Base-by-base conservation (phyloP, 2,329 filamentous ascomycete genomes). In the Nothophoma quercina region DNA sequence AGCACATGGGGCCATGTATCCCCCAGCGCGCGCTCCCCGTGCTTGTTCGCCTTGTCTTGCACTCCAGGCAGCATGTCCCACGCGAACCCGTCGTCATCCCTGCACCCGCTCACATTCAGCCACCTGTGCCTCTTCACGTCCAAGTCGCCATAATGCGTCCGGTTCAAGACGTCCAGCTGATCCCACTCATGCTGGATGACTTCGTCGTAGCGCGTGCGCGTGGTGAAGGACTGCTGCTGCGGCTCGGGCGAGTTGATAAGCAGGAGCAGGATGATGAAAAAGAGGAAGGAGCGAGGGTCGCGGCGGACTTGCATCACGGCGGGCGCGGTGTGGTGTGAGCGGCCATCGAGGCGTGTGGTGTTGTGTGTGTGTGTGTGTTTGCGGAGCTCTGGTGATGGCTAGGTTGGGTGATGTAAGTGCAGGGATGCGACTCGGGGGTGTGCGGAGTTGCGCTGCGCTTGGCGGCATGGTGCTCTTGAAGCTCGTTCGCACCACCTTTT, bases 51-150 rank as follows among this genome's bases (percentile, higher is more conserved):
- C 59, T 84, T 83, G 54, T 86, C 77, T 68, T 85, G 86, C 52
- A 93, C 91, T 1, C 79, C 75, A 0, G 79, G 78, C 18, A 97
- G 78, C 51, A 91, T 81, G 26, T 87, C 83, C 93, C 93, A 97
- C 1, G 85, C 88, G 72, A 90, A 91, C 4, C 83, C 85, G 74
- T 96, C 89, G 16, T 86, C 82, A 38, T 85, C 78, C 40, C 89
- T 84, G 56, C 96, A 87, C 1, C 93, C 93, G 2, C 90, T 90
- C 43, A 96, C 78, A 43, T 81, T 81, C 51, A 76, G 57, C 80
- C 78, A 83, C 58, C 71, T 77, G 53, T 78, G 69, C 8, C 75
- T 67, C 23, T 55, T 56, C 16, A 77, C 71, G 64, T 80, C 72
- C 30, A 86, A 79, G 45, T 83, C 79, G 28, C 81, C 82, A 71